Conservation (phyloP, 768 basidiomycete species). For the Boletus barrowsii region DNA sequence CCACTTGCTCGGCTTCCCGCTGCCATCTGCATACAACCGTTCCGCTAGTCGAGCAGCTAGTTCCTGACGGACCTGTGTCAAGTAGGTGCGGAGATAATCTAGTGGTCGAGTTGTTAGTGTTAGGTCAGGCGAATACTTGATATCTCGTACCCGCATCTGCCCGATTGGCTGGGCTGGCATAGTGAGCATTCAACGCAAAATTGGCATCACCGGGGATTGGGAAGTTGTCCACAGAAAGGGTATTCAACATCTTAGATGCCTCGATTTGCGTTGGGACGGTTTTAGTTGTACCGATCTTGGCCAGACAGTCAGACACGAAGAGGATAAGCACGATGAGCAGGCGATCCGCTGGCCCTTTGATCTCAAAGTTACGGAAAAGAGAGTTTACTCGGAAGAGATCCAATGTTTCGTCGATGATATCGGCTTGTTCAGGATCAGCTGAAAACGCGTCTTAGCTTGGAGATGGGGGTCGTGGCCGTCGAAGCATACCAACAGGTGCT, state of each 20-base stretch:
- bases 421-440: conserved; percentile 78
- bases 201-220: conserved; percentile 94
- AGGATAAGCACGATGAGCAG: conserved; percentile 96
- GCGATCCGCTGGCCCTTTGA: conserved; percentile 96
- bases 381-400: conserved; percentile 99
- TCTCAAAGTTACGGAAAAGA: conserved; percentile 99
- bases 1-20: conserved; percentile 97
- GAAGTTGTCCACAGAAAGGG: conserved; percentile 90
- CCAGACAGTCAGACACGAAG: conserved; percentile 95
- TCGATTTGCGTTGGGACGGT: conserved; percentile 74
- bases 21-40: conserved; percentile 87
- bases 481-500: conserved; percentile 66
- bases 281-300: conserved; percentile 76
- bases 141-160: conserved; percentile 72
- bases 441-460: conserved; percentile 14
- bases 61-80: conserved; percentile 92
- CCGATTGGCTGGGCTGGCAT: conserved; percentile 73
- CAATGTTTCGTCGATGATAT: conserved; percentile 94
- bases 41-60: conserved; percentile 83
- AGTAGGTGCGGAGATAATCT: conserved; percentile 90
- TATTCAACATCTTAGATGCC: conserved; percentile 84
- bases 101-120: conserved; percentile 29
- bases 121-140: background rate
- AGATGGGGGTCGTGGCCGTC: conserved; percentile 2
- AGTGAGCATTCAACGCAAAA: conserved; percentile 91